Evolutionary conservation across 2,329 filamentous ascomycete genomes (phyloP), one percentile per base, ranked within the genome.

Genomic region (Trichoderma lentiforme): DNA sequence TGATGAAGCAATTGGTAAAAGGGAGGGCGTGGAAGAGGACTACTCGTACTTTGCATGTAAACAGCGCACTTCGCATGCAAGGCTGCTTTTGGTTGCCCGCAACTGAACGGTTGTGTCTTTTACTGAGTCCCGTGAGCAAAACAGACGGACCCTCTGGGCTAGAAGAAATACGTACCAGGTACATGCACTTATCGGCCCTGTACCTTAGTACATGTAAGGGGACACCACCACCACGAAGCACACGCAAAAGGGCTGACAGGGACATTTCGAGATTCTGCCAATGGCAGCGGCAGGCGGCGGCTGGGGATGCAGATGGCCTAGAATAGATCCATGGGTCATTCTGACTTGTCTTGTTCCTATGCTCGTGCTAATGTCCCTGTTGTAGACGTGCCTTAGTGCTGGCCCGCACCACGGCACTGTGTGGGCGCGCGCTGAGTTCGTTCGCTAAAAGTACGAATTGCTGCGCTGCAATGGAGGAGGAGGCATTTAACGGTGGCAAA

Each of bases 221-320:
- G 43, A 53, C 24, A 43, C 66, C n/a, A 24, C 53, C n/a, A 12
- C 47, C 51, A 24, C 56, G 32, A 62, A 28, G 39, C 18, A 51
- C 43, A n/a, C 24, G 56, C 56, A 61, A 58, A 61, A 69, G 66
- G 66, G 66, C 66, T 69, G 66, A 68, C 66, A 69, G 66, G 66
- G 66, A 60, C 66, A 53, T 36, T 51, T 57, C n/a, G 28, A 69
- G 66, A 69, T 60, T 68, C 36, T 34, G 28, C 57, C 66, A 69
- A 69, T 69, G 56, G 39, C 39, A 51, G 66, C 66, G 64, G 36
- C 56, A 69, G 66, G 21, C 39, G 21, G 66, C 56, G 53, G 34
- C 56, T 61, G 57, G 34, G 64, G 64, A 67, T 58, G 64, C 30
- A 67, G 64, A 67, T 61, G 57, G 36, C 60, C 56, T 32, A 15